Conservation (phyloP, 768 basidiomycete species). For the Trametes gibbosa region DNA sequence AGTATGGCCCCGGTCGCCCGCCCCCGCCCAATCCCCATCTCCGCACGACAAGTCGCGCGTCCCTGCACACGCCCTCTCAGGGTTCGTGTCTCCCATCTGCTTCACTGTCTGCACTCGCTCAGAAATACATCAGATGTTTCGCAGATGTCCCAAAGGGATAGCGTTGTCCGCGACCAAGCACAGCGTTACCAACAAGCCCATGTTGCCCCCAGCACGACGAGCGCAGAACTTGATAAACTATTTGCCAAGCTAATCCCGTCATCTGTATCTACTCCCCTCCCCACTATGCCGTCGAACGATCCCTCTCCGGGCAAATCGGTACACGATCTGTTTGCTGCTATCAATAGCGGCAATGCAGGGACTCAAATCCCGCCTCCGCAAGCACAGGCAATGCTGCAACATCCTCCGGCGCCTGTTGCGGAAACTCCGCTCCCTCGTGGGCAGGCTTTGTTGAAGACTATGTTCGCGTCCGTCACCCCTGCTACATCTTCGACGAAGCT, state of each 20-base stretch:
- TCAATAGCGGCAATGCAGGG: background rate
- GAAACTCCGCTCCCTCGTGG: constrained; percentile 40
- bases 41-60: constrained; percentile 18
- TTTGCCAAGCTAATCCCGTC: constrained; percentile 39
- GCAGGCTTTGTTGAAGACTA: constrained; percentile 58
- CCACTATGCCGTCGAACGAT: constrained; percentile 21
- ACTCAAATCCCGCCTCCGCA: background rate
- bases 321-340: constrained; percentile 45
- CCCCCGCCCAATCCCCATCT: constrained; percentile 53
- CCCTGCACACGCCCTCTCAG: constrained; percentile 1
- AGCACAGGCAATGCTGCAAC: background rate
- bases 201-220: background rate
- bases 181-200: background rate
- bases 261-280: constrained; percentile 1
- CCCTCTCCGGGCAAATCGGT: constrained; percentile 32
- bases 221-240: constrained; percentile 43
- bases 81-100: background rate
- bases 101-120: background rate
- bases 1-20: constrained; percentile 64
- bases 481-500: constrained; percentile 22
- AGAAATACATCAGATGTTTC: background rate
- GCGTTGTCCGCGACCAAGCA: background rate
- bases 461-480: constrained; percentile 67
- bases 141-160: background rate
- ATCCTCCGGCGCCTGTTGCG: background rate